Evolutionary conservation across 352 stramenopile species (phyloP).

Genomic region (Phytophthora quininea): DNA sequence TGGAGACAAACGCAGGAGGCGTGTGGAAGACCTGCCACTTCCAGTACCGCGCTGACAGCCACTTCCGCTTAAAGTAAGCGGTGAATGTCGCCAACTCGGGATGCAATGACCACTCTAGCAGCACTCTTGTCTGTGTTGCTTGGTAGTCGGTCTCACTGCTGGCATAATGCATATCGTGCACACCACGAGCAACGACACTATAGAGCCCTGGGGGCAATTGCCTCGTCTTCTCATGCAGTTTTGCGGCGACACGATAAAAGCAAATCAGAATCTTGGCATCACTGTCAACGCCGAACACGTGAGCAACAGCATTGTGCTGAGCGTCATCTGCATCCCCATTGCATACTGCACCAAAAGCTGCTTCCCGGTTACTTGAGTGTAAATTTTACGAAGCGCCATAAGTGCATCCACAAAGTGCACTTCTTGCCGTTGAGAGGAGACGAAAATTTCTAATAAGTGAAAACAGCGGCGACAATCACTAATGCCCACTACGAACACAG

Average conservation of each 20-base stretch:
- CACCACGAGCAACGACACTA: neutral
- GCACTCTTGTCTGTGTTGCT: neutral
- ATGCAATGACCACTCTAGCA: neutral
- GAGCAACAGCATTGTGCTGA: neutral
- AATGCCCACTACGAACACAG: conserved; percentile 1
- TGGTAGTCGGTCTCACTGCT: neutral
- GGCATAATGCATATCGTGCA: too few relatives aligned
- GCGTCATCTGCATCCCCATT: neutral
- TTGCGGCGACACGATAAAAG: conserved; percentile 33
- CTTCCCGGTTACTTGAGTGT: neutral
- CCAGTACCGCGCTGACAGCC: conserved; percentile 9
- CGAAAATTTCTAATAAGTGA: neutral
- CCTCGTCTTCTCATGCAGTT: conserved; percentile 20
- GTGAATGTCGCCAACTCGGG: neutral
- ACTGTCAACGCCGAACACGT: neutral
- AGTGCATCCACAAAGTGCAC: neutral
- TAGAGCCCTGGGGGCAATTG: conserved; percentile 16
- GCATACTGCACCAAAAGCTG: neutral
- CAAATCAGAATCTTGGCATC: conserved; percentile 13
- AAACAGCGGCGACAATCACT: neutral
- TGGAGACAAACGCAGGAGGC: conserved; percentile 21
- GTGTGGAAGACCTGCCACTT: conserved; percentile 21
- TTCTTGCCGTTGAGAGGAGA: neutral
- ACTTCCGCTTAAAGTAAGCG: conserved; percentile 1
- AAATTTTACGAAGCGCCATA: neutral